A percentile compares a stretch with the other conserved stretches of the same genome.
Evolutionary conservation across 768 basidiomycete species (phyloP).

Genomic region (Floccularia luteovirens): DNA sequence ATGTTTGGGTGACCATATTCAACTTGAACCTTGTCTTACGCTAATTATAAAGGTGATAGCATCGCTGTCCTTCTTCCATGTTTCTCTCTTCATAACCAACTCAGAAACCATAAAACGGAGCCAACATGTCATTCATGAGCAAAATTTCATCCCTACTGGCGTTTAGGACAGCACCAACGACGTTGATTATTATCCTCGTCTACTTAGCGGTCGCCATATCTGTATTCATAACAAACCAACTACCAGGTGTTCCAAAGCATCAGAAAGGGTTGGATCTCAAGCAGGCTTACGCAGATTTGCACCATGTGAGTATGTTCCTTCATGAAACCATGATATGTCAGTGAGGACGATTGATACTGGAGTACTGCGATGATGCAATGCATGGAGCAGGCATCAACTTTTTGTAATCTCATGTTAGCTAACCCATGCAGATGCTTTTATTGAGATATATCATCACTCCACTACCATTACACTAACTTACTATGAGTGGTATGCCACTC

Average conservation of each 20-base stretch:
- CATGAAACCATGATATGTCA: too few relatives aligned
- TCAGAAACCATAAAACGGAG: background rate
- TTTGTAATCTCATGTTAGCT: too few relatives aligned
- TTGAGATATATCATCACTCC: too few relatives aligned
- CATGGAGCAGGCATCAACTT: too few relatives aligned
- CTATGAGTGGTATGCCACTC: too few relatives aligned
- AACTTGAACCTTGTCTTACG: background rate
- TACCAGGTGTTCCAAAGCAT: conserved; percentile 7
- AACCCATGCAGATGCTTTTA: background rate
- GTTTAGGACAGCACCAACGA: conserved; percentile 6
- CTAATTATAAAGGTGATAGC: too few relatives aligned
- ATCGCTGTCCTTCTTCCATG: too few relatives aligned
- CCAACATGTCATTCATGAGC: background rate
- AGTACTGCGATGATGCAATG: too few relatives aligned
- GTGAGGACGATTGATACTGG: too few relatives aligned
- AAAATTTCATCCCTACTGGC: background rate
- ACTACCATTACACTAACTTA: too few relatives aligned
- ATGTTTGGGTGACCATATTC: background rate
- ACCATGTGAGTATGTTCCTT: conserved; percentile 5
- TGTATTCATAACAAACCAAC: conserved; percentile 7
- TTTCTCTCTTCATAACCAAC: background rate
- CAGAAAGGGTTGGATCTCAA: conserved; percentile 5
- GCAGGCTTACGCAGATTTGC: conserved; percentile 8
- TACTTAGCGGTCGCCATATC: conserved; percentile 6
- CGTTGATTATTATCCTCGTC: conserved; percentile 3